Base-by-base conservation (phyloP, 1,139 yeast species). In the Lipomyces yarrowii region DNA sequence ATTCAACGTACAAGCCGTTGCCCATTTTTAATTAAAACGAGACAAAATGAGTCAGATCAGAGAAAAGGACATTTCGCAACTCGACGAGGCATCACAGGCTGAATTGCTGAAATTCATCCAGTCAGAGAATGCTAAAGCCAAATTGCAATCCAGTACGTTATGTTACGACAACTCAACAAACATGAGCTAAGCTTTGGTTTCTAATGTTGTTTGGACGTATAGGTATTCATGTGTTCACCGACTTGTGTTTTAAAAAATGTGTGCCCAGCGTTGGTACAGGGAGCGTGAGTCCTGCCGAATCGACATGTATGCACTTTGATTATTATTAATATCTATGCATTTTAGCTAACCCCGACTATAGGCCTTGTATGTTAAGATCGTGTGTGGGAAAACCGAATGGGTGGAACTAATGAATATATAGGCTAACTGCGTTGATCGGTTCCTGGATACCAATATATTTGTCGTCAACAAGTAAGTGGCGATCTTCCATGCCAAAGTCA, bases 171-270 rank as follows among this genome's bases (percentile, higher is more conserved):
- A n/a, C 13, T 42, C 21, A 3, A 26, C 30, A 42, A 42, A n/a
- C 10, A 15, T 10, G 48, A 42, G 3, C 48, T n/a, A 11, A 42
- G 7, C 4, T 15, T 11, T 21, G 1, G 21, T n/a, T 11, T 35
- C 32, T 33, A 35, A 51, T 39, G 21, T 68, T 66, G 59, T 63
- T n/a, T 15, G 21, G n/a, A 13, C 42, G 13, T 37, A 5, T 57
- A 74, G 77, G 96, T 51, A 89, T 91, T 70, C 96, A 91, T 77
- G 86, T 84, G 75, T 91, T 91, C 82, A 92, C 97, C 54, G 93
- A 91, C 76, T 83, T 89, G 83, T 93, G 98, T 77, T 93, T 91
- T 82, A 90, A 89, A 77, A 90, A 90, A 79, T 93, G 98, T 77
- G 84, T 91, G 67, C 80, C 84, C 60, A 80, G 84, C 21, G 68